phyloP scores from a whole-genome alignment of 257 asterid genomes.

The Ballota nigra region DNA sequence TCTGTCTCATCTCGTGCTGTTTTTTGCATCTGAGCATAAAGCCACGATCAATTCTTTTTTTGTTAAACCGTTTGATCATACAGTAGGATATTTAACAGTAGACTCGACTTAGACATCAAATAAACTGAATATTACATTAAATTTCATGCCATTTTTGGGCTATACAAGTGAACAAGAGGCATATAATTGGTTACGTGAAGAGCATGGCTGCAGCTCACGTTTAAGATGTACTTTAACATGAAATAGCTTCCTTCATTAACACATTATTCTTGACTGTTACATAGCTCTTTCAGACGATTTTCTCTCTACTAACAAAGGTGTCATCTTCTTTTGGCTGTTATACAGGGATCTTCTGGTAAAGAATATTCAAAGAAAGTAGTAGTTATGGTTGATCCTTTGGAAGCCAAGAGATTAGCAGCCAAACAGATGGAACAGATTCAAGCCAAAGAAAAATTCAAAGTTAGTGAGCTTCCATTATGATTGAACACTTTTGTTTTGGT shows the following conservation, averaged over 20 bases:
- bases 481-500: not conserved
- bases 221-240: not conserved
- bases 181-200: not conserved
- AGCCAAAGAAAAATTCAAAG: slow-evolving; percentile 66
- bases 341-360: slow-evolving; percentile 54
- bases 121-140: not conserved
- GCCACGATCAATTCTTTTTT: not conserved
- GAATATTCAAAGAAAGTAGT: slow-evolving; percentile 47
- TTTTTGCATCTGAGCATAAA: not conserved
- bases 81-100: not conserved
- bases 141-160: not conserved
- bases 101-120: not conserved
- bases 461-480: slow-evolving; percentile 33
- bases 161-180: not conserved
- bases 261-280: not conserved
- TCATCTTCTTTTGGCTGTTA: slow-evolving; percentile 15
- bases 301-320: not conserved
- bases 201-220: not conserved
- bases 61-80: not conserved
- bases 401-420: slow-evolving; percentile 93
- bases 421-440: slow-evolving; percentile 81
- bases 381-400: slow-evolving; percentile 92
- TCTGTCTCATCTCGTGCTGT: not conserved
- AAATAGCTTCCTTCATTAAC: not conserved
- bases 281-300: not conserved